Conservation (phyloP, 208 protist species). For the Vickermania ingenoplastis region DNA sequence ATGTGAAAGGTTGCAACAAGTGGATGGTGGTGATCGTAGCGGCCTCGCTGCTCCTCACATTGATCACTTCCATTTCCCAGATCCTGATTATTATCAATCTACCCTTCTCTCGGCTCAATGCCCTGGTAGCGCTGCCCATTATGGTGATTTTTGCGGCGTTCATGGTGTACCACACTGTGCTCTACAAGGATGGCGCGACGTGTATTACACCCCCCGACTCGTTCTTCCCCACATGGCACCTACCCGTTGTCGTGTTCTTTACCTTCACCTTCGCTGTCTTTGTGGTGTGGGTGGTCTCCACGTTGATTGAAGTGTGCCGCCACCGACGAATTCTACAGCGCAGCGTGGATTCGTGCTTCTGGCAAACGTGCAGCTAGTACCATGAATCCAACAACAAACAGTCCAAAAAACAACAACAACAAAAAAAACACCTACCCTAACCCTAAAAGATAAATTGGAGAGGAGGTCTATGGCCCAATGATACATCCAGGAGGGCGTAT, state of each 20-base stretch:
- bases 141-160: neutral
- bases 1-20: conserved; percentile 18
- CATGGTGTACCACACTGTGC: neutral
- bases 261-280: neutral
- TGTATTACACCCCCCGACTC: neutral
- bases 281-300: conserved; percentile 7
- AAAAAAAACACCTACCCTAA: no score
- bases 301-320: conserved; percentile 29
- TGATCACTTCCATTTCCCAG: conserved; percentile 26
- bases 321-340: no score
- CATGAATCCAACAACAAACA: no score
- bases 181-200: neutral
- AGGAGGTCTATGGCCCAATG: no score
- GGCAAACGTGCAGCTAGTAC: no score
- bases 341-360: no score
- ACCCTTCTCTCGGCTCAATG: neutral
- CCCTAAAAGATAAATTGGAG: no score
- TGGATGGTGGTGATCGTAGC: no score
- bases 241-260: neutral
- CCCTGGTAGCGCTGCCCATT: neutral
- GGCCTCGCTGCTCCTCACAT: conserved; percentile 18
- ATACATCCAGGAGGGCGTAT: no score
- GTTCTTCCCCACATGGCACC: neutral
- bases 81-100: conserved; percentile 14
- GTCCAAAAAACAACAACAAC: no score